These are phyloP conservation scores for Metroxylon sagu DNA, from an alignment of 176 grass and related monocot species.

Conservation along the genomic window DNA sequence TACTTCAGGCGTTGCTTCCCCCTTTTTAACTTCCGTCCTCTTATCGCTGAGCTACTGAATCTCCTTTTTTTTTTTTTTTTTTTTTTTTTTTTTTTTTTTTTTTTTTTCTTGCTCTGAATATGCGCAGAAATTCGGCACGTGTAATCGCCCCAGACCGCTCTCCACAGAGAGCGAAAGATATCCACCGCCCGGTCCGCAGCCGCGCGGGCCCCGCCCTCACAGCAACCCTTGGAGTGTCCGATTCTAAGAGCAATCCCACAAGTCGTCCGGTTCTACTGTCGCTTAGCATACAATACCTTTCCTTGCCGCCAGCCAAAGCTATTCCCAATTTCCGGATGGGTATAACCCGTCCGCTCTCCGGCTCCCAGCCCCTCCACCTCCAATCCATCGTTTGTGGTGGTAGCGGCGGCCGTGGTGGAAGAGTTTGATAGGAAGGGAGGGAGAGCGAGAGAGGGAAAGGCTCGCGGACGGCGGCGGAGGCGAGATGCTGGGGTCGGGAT, in stretches of 20 bases:
- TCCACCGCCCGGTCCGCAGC: background rate
- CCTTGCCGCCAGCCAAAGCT: slow-evolving; percentile 43
- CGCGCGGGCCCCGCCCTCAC: slow-evolving; percentile 5
- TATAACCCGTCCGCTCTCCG: slow-evolving; percentile 19
- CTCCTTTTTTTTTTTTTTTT: no score
- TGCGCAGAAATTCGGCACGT: no score
- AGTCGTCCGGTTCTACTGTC: slow-evolving; percentile 4
- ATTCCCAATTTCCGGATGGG: slow-evolving; percentile 67
- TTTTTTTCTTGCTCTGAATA: no score
- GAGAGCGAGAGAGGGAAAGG: background rate
- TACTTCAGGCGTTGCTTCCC: no score
- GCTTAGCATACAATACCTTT: slow-evolving; percentile 17
- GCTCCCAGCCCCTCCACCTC: slow-evolving; percentile 28
- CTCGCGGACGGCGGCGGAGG: background rate
- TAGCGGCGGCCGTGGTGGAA: background rate
- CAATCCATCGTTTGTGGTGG: background rate
- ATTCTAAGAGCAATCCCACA: slow-evolving; percentile 3
- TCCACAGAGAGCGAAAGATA: background rate
- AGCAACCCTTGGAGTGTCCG: background rate
- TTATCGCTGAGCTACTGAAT: no score
- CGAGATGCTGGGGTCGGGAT: slow-evolving; percentile 66
- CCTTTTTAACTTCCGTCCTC: no score
- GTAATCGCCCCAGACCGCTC: no score
- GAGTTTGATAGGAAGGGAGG: background rate
- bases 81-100: no score